Evolutionary conservation across 1,284 basidiomycete genomes (phyloP).

Genomic region (Fomes fomentarius): DNA sequence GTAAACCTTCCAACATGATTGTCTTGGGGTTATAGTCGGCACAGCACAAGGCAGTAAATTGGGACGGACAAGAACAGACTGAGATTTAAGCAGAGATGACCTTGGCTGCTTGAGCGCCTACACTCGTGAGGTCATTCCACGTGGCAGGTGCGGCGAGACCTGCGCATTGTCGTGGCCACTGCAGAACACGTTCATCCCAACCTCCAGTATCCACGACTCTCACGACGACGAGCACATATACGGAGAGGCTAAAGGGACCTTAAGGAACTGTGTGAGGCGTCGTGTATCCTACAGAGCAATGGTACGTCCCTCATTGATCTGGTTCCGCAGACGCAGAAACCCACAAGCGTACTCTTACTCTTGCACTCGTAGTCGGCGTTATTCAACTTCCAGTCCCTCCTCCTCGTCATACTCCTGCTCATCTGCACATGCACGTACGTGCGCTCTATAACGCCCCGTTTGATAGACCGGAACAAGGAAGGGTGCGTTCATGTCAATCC

Average conservation of each 20-base stretch:
- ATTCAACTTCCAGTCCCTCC: conserved; percentile 96
- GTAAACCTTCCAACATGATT: too few relatives aligned
- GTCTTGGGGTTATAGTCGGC: too few relatives aligned
- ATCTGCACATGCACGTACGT: conserved; percentile 99
- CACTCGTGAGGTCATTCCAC: background rate
- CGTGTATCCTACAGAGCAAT: background rate
- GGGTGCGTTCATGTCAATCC: conserved; percentile 79
- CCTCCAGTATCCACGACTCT: background rate
- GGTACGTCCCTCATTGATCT: background rate
- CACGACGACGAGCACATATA: background rate
- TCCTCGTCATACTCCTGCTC: conserved; percentile 90
- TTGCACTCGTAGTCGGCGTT: conserved; percentile 81
- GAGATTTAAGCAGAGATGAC: too few relatives aligned
- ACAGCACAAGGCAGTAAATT: background rate
- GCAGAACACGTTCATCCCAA: background rate
- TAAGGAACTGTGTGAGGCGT: background rate
- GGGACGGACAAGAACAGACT: too few relatives aligned
- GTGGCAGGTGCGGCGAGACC: background rate
- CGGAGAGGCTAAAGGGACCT: background rate
- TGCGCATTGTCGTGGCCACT: background rate
- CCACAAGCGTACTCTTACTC: background rate
- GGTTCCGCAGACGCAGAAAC: background rate
- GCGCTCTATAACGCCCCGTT: conserved; percentile 84
- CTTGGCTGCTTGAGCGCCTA: background rate
- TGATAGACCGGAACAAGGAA: conserved; percentile 93